phyloP scores from a whole-genome alignment of 73 alveolate species.

The Breviolum minutum region DNA sequence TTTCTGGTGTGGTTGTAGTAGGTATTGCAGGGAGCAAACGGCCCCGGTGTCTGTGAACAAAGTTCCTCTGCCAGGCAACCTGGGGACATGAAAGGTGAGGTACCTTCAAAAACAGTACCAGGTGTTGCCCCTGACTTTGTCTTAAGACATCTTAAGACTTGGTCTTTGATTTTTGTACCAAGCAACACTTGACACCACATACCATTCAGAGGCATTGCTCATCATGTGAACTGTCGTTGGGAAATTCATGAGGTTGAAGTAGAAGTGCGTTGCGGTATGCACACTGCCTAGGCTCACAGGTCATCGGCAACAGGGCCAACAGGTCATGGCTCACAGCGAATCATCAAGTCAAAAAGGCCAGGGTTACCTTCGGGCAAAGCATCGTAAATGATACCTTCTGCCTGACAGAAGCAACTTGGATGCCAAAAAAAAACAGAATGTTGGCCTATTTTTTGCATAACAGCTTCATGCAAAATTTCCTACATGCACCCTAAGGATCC shows the following conservation, averaged over 20 bases:
- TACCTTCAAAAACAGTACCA: neutral
- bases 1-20: constrained; percentile 28
- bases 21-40: constrained; percentile 73
- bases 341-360: neutral
- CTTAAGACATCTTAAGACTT: too few relatives aligned
- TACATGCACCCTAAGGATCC: neutral
- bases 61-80: constrained; percentile 90
- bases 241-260: constrained; percentile 54
- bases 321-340: neutral
- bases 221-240: constrained; percentile 77
- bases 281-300: constrained; percentile 52
- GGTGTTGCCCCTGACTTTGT: neutral
- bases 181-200: constrained; percentile 47
- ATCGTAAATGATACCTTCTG: constrained; percentile 64
- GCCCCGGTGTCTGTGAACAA: constrained; percentile 90
- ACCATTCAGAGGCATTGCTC: constrained; percentile 86
- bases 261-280: constrained; percentile 73
- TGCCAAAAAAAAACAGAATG: neutral
- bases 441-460: too few relatives aligned
- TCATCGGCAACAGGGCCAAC: neutral
- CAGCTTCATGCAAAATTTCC: neutral
- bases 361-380: constrained; percentile 57
- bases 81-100: neutral
- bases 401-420: constrained; percentile 5
- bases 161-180: neutral